These are phyloP conservation scores for Pulveroboletus frians DNA, from an alignment of 768 basidiomycete genomes.

Conservation along the genomic window DNA sequence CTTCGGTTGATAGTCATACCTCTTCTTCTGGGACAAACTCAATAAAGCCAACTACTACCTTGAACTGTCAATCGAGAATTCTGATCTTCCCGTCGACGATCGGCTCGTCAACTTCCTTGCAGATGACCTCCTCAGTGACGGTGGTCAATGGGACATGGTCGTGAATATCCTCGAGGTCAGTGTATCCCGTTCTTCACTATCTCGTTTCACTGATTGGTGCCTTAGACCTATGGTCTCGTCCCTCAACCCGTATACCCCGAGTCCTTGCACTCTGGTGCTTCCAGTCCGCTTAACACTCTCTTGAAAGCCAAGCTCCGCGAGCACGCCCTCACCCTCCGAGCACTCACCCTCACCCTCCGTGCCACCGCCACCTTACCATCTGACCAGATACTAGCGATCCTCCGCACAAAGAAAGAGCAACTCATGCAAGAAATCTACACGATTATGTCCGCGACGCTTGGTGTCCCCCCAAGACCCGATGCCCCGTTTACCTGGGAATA, in stretches of 20 bases:
- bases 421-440: conserved; percentile 81
- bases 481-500: conserved; percentile 85
- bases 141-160: conserved; percentile 95
- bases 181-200: background rate
- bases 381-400: conserved; percentile 44
- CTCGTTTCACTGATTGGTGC: conserved; percentile 28
- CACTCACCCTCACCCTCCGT: conserved; percentile 50
- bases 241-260: conserved; percentile 83
- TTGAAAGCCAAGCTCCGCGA: conserved; percentile 91
- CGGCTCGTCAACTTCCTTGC: conserved; percentile 77
- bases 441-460: conserved; percentile 80
- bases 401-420: conserved; percentile 80
- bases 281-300: conserved; percentile 66
- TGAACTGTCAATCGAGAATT: conserved; percentile 78
- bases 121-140: conserved; percentile 76
- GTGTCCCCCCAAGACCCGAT: conserved; percentile 74
- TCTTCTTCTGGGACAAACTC: conserved; percentile 96
- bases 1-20: conserved; percentile 53
- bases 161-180: conserved; percentile 59
- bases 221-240: conserved; percentile 75
- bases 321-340: conserved; percentile 77
- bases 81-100: conserved; percentile 74
- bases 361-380: conserved; percentile 40
- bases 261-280: conserved; percentile 73
- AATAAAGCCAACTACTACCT: conserved; percentile 89